Evolutionary conservation across 768 basidiomycete genomes (phyloP).

Genomic region (Mycena pura): DNA sequence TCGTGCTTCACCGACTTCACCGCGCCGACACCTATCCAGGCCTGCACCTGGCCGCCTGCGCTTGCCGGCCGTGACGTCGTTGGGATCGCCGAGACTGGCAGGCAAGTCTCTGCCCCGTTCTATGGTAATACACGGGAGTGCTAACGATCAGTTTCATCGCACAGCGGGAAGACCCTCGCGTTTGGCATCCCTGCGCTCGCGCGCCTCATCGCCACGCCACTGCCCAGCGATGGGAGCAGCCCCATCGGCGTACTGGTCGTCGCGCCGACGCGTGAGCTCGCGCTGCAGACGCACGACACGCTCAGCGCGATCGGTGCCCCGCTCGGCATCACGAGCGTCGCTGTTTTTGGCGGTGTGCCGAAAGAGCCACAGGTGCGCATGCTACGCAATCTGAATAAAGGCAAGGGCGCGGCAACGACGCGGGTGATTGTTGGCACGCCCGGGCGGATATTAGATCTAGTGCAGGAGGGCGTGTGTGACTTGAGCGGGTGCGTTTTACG

Average conservation of each 20-base stretch:
- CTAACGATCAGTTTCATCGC: conserved; percentile 9
- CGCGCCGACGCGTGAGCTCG: conserved; percentile 95
- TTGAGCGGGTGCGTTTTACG: conserved; percentile 65
- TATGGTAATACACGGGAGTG: neutral
- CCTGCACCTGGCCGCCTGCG: conserved; percentile 92
- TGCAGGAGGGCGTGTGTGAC: conserved; percentile 85
- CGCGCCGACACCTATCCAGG: conserved; percentile 94
- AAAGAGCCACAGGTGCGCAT: conserved; percentile 83
- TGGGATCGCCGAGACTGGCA: conserved; percentile 96
- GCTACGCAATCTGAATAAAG: conserved; percentile 61
- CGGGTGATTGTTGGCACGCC: conserved; percentile 95
- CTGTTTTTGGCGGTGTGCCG: conserved; percentile 94
- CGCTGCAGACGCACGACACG: conserved; percentile 92
- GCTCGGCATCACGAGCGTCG: conserved; percentile 81
- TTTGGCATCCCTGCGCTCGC: conserved; percentile 93
- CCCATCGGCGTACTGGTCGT: conserved; percentile 77
- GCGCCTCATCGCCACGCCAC: conserved; percentile 56
- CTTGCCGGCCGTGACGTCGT: conserved; percentile 86
- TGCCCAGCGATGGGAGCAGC: conserved; percentile 38
- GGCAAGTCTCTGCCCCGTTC: conserved; percentile 45
- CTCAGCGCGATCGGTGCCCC: conserved; percentile 75
- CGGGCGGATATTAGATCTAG: conserved; percentile 91
- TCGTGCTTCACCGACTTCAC: conserved; percentile 74
- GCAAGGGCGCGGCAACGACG: conserved; percentile 55
- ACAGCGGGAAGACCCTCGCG: conserved; percentile 94